Evolutionary conservation across 2,329 filamentous ascomycete genomes (phyloP), one percentile per base, ranked within the genome.

Genomic region (Mariannaea sp.): DNA sequence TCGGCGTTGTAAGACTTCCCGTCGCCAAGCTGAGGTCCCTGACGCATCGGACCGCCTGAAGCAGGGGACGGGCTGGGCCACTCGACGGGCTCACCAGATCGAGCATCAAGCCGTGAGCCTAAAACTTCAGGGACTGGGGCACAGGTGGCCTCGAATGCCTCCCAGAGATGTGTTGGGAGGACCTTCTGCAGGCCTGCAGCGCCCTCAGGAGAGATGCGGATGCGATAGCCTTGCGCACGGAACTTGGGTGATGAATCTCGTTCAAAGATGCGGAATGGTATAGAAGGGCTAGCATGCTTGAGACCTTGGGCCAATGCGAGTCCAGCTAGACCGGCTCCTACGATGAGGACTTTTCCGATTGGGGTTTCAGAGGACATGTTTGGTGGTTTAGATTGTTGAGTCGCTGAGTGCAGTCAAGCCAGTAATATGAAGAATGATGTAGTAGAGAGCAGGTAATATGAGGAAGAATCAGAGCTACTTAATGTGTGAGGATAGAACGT

Each of bases 171-270:
- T 10, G 32, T 6, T 1, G 59, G 53, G 1, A 59, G 29, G 27
- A 58, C 42, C 20, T 48, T 47, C 16, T 51, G 47, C 16, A 62
- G 48, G 20, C 52, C 57, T 14, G 55, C 52, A 4, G 57, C 50
- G 10, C 56, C 57, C n/a, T 62, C 59, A 8, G 59, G 59, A 2
- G 56, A 56, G 10, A 62, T 62, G 17, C 56, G 54, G n/a, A 62
- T 56, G 19, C 59, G 55, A 30, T 62, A 62, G n/a, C 59, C 59
- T 12, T 56, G 53, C n/a, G 56, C 49, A 13, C 59, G 57, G 39
- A 57, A 58, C 20, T 33, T 20, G 19, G 57, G 47, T 2, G 54
- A 60, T 14, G 51, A 35, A 35, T 60, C 55, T n/a, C 59, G 57
- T 47, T 62, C 59, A 24, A 56, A 62, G 29, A 62, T 43, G 14